Percentiles rank a stretch among this genome's conserved stretches.
Conservation (phyloP, 495 filamentous ascomycete genomes). For the Penicillium simplicissimum region DNA sequence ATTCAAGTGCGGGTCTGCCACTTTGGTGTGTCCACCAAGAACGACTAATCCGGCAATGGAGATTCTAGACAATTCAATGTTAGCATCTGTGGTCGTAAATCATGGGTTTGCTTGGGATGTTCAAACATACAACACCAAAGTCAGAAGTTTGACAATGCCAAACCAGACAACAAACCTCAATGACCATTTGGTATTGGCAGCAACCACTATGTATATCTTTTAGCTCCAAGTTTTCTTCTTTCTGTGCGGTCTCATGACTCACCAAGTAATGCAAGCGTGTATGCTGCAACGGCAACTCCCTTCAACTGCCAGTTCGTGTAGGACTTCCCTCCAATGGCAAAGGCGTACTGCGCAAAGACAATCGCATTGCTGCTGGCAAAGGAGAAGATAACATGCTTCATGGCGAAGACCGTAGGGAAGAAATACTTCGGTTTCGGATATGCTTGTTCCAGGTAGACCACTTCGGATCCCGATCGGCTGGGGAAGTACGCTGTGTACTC, state of each 20-base stretch:
- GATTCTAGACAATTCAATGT: constrained; percentile 31
- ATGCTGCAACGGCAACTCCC: constrained; percentile 61
- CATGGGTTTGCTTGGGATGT: background rate
- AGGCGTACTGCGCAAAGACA: constrained; percentile 59
- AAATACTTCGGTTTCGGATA: constrained; percentile 63
- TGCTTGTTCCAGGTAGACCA: constrained; percentile 66
- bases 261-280: constrained; percentile 54
- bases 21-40: constrained; percentile 56
- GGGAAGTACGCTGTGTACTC: constrained; percentile 64
- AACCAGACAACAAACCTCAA: constrained; percentile 56
- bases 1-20: constrained; percentile 56
- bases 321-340: constrained; percentile 45
- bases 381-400: constrained; percentile 58
- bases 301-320: constrained; percentile 60
- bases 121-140: constrained; percentile 50
- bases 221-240: constrained; percentile 2
- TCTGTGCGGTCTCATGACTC: background rate
- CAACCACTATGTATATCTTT: constrained; percentile 36
- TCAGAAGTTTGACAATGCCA: constrained; percentile 55
- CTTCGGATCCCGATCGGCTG: constrained; percentile 63
- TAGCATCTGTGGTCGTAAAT: background rate
- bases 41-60: constrained; percentile 61
- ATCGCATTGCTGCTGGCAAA: constrained; percentile 66
- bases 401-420: constrained; percentile 61
- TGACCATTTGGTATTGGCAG: constrained; percentile 56